phyloP scores from a whole-genome alignment of 768 basidiomycete species.

The Pisolithus orientalis region DNA sequence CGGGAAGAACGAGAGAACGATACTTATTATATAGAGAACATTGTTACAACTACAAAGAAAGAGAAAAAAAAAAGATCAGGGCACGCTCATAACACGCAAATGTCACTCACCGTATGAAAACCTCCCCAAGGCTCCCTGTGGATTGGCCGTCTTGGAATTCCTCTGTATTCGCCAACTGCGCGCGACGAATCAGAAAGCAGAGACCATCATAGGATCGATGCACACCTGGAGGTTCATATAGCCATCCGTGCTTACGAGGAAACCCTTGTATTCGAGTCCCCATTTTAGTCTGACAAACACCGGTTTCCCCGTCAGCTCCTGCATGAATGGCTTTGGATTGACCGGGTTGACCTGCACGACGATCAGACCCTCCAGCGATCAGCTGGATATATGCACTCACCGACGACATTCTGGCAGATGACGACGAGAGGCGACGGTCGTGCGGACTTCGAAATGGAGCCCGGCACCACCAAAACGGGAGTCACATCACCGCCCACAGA shows the following conservation, averaged over 20 bases:
- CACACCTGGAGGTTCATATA: slow-evolving; percentile 98
- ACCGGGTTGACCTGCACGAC: slow-evolving; percentile 75
- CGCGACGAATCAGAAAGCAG: not conserved
- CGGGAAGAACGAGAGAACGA: slow-evolving; percentile 7
- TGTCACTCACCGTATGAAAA: slow-evolving; percentile 83
- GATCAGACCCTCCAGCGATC: slow-evolving; percentile 2
- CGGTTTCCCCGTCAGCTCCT: slow-evolving; percentile 96
- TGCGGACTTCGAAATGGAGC: slow-evolving; percentile 36
- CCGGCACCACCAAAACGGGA: slow-evolving; percentile 8
- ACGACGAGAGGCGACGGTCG: slow-evolving; percentile 14
- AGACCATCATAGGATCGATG: not conserved
- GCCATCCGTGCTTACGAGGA: slow-evolving; percentile 96
- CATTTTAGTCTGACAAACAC: slow-evolving; percentile 95
- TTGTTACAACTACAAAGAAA: slow-evolving; percentile 72
- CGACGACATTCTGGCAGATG: slow-evolving; percentile 56
- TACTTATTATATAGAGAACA: slow-evolving; percentile 91
- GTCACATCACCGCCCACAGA: slow-evolving; percentile 3
- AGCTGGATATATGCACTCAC: slow-evolving; percentile 33
- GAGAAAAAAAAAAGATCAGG: not conserved
- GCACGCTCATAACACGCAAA: not conserved
- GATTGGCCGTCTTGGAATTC: slow-evolving; percentile 96
- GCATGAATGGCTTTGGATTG: slow-evolving; percentile 98
- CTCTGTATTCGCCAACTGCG: slow-evolving; percentile 95
- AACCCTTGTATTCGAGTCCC: slow-evolving; percentile 99
- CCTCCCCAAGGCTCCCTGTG: slow-evolving; percentile 95